Base-by-base conservation (phyloP, 1,284 basidiomycete genomes). In the Austroboletus niveus region DNA sequence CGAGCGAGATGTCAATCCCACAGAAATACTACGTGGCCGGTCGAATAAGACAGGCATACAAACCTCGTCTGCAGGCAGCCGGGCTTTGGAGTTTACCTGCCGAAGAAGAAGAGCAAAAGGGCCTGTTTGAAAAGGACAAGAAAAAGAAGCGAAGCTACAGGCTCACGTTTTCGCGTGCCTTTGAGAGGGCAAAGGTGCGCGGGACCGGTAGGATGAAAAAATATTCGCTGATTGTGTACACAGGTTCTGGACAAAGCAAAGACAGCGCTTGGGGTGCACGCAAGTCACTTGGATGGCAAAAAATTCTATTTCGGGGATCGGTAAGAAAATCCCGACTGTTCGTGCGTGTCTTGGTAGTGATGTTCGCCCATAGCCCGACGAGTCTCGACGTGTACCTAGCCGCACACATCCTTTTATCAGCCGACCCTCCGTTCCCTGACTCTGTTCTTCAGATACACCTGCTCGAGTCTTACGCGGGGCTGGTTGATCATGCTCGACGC, bases 1-100 rank as follows among this genome's bases (percentile, higher is more conserved):
- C 76, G 1, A 75, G 77, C 12, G 68, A 82, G 56, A 79, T 88
- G 50, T 76, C 82, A 14, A 53, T 85, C 3, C 89, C 87, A 1
- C 85, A 87, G 57, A 76, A 80, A 7, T 90, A 89, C 63, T 92
- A 85, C 60, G 77, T 89, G 2, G 84, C 88, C 0, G 63, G 66
- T 8, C 78, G 87, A 15, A 76, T 91, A 42, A 78, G 87, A 29
- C 72, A 77, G 29, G 65, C 74, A 9, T 78, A 84, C 56, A 74
- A 69, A 53, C 72, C 77, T 5, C 77, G 86, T 9, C 70, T 92
- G 22, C 79, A 86, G 61, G 75, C 76, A 5, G 76, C 76, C 22
- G 85, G 81, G 11, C 66, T 90, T 17, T 90, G 89, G 87, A 73
- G 69, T 56, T 56, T 74, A 5, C 70, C 74, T 14, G 70, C 66